Evolutionary conservation across 371 early-diverging fungal genomes (phyloP).

Genomic region (Syncephalastrum monosporum): DNA sequence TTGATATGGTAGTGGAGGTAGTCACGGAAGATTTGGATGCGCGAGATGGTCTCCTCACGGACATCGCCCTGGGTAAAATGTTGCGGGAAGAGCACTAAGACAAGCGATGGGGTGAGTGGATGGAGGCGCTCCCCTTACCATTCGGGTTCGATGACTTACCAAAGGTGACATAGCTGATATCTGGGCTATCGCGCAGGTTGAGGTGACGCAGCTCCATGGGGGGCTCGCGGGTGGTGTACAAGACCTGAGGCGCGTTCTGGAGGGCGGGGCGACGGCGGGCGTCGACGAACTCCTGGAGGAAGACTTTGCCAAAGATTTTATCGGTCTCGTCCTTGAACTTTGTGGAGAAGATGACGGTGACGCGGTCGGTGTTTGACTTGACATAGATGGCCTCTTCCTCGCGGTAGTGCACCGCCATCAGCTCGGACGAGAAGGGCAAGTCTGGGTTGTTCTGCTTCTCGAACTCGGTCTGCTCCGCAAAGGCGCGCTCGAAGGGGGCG

Average conservation of each 20-base stretch:
- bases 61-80: slow-evolving; percentile 75
- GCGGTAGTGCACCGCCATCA: slow-evolving; percentile 92
- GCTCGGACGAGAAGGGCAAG: slow-evolving; percentile 40
- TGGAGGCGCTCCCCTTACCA: background rate
- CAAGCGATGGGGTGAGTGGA: background rate
- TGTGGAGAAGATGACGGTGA: slow-evolving; percentile 96
- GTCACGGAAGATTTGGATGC: slow-evolving; percentile 95
- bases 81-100: slow-evolving; percentile 88
- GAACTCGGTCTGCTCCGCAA: slow-evolving; percentile 78
- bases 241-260: slow-evolving; percentile 95
- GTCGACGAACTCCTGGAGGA: slow-evolving; percentile 98
- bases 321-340: slow-evolving; percentile 97
- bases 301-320: slow-evolving; percentile 92
- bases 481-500: slow-evolving; percentile 92
- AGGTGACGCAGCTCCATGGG: slow-evolving; percentile 91
- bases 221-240: slow-evolving; percentile 90
- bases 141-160: slow-evolving; percentile 46
- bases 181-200: slow-evolving; percentile 66
- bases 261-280: slow-evolving; percentile 87
- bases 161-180: slow-evolving; percentile 93
- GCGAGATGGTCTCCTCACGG: slow-evolving; percentile 87
- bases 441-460: slow-evolving; percentile 65
- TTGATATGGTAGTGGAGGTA: slow-evolving; percentile 99
- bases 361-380: slow-evolving; percentile 87
- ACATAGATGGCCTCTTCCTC: slow-evolving; percentile 92